phyloP scores from a whole-genome alignment of 257 asterid species.

The Ehretia macrophylla region DNA sequence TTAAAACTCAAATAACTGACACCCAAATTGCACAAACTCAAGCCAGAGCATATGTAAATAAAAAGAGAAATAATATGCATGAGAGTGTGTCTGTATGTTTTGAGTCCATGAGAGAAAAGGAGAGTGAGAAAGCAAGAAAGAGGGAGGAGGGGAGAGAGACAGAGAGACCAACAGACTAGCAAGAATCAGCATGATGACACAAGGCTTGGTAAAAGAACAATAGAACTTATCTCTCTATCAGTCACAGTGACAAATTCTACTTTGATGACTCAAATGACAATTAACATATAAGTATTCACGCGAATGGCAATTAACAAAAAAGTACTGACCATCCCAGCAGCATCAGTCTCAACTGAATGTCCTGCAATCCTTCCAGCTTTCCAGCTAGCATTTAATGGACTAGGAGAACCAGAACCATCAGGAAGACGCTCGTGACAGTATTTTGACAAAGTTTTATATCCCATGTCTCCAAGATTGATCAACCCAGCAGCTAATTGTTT shows the following conservation, averaged over 20 bases:
- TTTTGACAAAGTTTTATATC: constrained; percentile 42
- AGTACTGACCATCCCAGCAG: constrained; percentile 41
- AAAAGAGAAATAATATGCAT: too few relatives aligned
- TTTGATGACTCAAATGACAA: background rate
- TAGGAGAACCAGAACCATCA: constrained; percentile 39
- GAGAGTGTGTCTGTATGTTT: too few relatives aligned
- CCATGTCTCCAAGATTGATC: constrained; percentile 47
- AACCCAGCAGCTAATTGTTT: constrained; percentile 48
- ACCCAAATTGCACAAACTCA: too few relatives aligned
- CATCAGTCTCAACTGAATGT: constrained; percentile 37
- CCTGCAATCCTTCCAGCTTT: constrained; percentile 33
- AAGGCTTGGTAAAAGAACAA: too few relatives aligned
- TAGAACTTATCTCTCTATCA: background rate
- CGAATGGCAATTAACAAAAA: too few relatives aligned
- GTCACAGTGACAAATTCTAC: background rate
- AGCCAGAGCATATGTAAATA: too few relatives aligned
- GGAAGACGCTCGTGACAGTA: constrained; percentile 46
- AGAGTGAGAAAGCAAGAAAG: too few relatives aligned
- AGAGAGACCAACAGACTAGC: background rate
- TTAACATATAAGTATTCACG: too few relatives aligned
- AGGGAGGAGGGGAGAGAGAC: background rate
- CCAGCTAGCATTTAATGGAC: constrained; percentile 34
- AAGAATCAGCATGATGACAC: background rate
- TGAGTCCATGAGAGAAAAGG: too few relatives aligned
- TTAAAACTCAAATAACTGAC: too few relatives aligned